Evolutionary conservation across 163 green algal species (phyloP), one percentile per base, ranked within the genome.

Genomic region (Scenedesmus sp.): DNA sequence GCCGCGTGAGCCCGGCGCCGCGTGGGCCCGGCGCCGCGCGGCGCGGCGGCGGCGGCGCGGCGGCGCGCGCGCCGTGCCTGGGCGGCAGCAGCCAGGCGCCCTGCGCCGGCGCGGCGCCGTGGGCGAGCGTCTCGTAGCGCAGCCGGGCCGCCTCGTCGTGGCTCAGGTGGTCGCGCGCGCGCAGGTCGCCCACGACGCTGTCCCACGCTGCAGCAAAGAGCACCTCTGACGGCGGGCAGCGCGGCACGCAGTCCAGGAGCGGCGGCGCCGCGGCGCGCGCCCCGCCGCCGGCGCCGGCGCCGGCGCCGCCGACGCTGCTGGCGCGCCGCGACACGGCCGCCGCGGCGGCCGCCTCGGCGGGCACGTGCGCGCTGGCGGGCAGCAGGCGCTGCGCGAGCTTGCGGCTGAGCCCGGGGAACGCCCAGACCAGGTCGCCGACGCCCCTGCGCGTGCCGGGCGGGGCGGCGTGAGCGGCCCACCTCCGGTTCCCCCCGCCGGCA

Each of bases 121-220:
- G 2, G 24, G 42, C 29, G 14, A 73, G 39, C 22, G 39, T 13
- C 63, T 48, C 42, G 53, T 76, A 76, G 7, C 24, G 24, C 18
- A 76, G 67, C 6, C n/a, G 33, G 33, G 22, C 53, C 15, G 17
- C 18, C 22, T 76, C 67, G 6, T 18, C 18, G 22, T 76, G 34
- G 50, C n/a, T 65, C 7, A 76, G 7, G 20, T 65, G 67, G 67
- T 76, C 67, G 44, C 67, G 48, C 44, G 36, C n/a, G 10, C 67
- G 67, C 50, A 76, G 67, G 67, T 76, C 67, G 10, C 26, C 67
- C 6, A 76, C 54, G 2, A 76, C 34, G 20, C 53, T 51, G 50
- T 65, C 42, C 67, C 67, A 76, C 11, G 50, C 31, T 6, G 64
- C 20, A 53, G 48, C 26, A 17, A 76, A 50, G n/a, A 73, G 24